Evolutionary conservation across 495 filamentous ascomycete genomes (phyloP), one percentile per base, ranked within the genome.

Genomic region (Aspergillus sparsus): DNA sequence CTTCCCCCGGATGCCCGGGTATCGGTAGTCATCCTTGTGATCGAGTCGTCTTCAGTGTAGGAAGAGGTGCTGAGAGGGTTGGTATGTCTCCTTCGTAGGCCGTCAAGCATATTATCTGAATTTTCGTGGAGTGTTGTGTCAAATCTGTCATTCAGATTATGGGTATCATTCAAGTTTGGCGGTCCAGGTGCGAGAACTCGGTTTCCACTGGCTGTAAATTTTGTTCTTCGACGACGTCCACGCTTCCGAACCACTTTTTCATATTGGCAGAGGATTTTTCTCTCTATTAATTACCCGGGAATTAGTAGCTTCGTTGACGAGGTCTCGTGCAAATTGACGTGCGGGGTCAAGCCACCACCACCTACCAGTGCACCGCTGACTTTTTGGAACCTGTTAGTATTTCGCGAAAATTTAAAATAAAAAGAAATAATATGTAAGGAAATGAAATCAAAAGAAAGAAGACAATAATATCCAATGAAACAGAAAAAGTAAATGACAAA

Each of bases 31-130:
- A 49, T 27, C 18, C 46, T 41, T 3, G 36, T 34, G 2, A 51
- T 51, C 18, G 56, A 58, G 35, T 58, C 56, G 45, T 58, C 46
- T 41, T 58, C 56, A 1, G 56, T 58, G 45, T 51, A 58, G 12
- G 56, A 58, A n/a, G 56, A 27, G 18, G 46, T 31, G n/a, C 56
- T 58, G 4, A 52, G 31, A 9, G 56, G 47, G 21, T 58, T 58
- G 10, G 35, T 58, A 18, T 52, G 10, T 51, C 47, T 32, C n/a
- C 54, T 16, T 16, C 18, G 46, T 35, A 52, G 36, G 36, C 33
- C 34, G 15, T 44, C 35, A 9, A 36, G 2, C 46, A 33, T 51
- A 32, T 11, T 52, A 33, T 41, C 34, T 18, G 16, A 2, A 9
- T 52, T 13, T 5, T 51, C 46, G 13, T 34, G 16, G 11, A 36